Base-by-base conservation (phyloP, 768 basidiomycete species). In the Agrocybe pediades region DNA sequence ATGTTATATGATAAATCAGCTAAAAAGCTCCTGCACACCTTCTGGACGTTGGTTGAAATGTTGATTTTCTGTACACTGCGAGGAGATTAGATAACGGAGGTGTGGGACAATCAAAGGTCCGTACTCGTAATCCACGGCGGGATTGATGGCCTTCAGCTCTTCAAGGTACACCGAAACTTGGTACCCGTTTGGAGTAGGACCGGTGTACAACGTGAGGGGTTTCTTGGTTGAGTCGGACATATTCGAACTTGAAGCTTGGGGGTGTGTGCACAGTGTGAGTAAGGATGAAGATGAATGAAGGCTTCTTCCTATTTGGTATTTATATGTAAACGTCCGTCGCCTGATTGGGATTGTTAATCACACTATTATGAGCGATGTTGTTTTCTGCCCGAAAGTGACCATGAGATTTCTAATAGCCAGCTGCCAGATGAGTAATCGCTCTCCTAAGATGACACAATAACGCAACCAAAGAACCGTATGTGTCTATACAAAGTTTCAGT, bases 41-140 rank as follows among this genome's bases (percentile, higher is more conserved):
- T 95, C 72, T 94, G 92, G n/a, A 74, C 73, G 61, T 86, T 86
- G 56, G 80, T 82, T 13, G 66, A 67, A 57, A 94, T 74, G 53
- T 83, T 72, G 59, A 95, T 78, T 41, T 65, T 74, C 55, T 80
- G 67, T 42, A 76, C 65, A 26, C 85, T 86, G 49, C 29, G 5
- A 15, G 21, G 15, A 8, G 5, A 26, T 42, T 8, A 19, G 20
- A 24, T 17, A 15, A 0, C 19, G 16, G 4, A 6, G 33, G n/a
- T 36, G 33, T 9, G 16, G 11, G 26, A 13, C n/a, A n/a, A n/a
- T 9, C 30, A 27, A 33, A 24, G 20, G 8, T 6, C 53, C 73
- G 23, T 49, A 84, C 80, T 82, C 80, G 64, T 86, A 86, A 36
- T 81, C 70, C 20, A 80, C 58, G 13, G 46, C 55, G 24, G 78